Evolutionary conservation across 2,329 filamentous ascomycete species (phyloP), one percentile per base, ranked within the genome.

Genomic region (Arthrobotrys sinensis): DNA sequence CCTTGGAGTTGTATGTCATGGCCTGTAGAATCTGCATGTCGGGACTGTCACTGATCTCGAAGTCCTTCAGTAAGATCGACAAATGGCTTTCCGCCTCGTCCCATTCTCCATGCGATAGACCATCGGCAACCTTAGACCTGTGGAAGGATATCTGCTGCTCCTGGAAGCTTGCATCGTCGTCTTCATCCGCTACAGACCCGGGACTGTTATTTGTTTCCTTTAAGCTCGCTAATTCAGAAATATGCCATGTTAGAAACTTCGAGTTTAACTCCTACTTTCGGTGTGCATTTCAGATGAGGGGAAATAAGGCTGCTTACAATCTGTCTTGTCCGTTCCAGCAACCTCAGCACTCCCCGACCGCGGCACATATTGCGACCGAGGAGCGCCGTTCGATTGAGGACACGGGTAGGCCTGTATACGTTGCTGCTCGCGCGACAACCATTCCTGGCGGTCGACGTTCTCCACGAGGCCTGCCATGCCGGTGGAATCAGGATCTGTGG

Each of bases 1-100:
- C 75, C 24, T 68, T 78, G 36, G 60, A 71, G 46, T 78, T 78
- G 36, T 63, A 66, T 21, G 63, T 66, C 75, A 78, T 78, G 3
- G 67, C 75, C 63, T 64, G 40, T 4, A 78, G 28, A 6, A 78
- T 68, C 46, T 67, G 50, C 67, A 72, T 52, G 21, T 78, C 75
- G 14, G 75, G 75, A 10, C 24, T 72, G 28, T 72, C 67, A 36
- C 40, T 28, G 28, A 63, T 57, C 12, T 65, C n/a, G 16, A 72
- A 57, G 14, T 72, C 75, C 7, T 72, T 45, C 14, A 78, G 32
- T 11, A 78, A 62, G 14, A 64, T 72, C 4, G 62, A 53, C 32
- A 72, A 28, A n/a, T 67, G 62, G 45, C 34, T 72, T 16, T 72
- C 67, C 1, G 75, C 75, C 24, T 62, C 52, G 36, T 63, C 52